Conservation (phyloP, 139 green algal species). For the Diplosphaera chodatii region DNA sequence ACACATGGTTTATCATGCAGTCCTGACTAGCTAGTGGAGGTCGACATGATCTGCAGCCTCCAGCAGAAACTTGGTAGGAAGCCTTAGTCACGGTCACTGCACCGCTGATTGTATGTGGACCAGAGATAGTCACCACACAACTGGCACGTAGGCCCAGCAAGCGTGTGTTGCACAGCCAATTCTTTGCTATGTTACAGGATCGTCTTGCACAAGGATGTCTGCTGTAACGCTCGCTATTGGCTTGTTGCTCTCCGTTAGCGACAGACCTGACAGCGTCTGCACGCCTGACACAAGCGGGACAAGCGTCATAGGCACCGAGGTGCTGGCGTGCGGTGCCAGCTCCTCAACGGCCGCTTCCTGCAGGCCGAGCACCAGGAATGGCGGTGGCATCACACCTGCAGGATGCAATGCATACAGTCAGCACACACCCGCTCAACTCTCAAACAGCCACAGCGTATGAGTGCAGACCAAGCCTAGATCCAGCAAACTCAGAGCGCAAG, state of each 20-base stretch:
- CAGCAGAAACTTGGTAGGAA: too few species aligned
- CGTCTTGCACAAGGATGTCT: conserved; percentile 1
- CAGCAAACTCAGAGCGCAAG: not conserved
- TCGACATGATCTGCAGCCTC: too few species aligned
- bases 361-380: not conserved
- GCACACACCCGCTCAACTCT: too few species aligned
- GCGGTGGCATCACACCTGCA: not conserved
- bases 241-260: not conserved
- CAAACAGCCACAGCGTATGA: not conserved
- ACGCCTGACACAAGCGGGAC: conserved; percentile 1
- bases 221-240: not conserved
- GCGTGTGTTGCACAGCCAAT: too few species aligned
- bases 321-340: not conserved
- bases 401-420: not conserved
- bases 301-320: not conserved
- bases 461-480: not conserved
- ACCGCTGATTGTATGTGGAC: too few species aligned
- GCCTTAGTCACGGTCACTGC: too few species aligned
- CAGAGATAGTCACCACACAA: too few species aligned
- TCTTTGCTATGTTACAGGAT: too few species aligned
- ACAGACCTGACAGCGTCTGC: not conserved
- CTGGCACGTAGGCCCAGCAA: too few species aligned
- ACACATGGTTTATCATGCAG: too few species aligned
- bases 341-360: not conserved
- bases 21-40: too few species aligned